These are phyloP conservation scores for Coniochaeta sp. DNA, from an alignment of 2,329 filamentous ascomycete species.

Conservation along the genomic window DNA sequence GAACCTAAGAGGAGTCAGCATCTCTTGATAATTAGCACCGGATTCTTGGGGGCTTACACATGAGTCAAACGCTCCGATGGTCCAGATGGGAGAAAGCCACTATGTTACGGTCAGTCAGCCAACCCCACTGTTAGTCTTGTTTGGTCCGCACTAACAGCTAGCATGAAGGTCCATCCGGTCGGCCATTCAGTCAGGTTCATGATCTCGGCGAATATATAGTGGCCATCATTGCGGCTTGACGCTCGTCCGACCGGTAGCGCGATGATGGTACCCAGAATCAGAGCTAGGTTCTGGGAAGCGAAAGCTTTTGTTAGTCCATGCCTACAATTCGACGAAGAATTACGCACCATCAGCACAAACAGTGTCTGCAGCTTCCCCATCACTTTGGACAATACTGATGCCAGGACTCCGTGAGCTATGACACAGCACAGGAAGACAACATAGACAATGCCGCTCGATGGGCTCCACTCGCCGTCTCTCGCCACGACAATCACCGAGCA, in stretches of 20 bases:
- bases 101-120: neutral
- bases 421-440: constrained; percentile 48
- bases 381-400: constrained; percentile 41
- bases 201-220: constrained; percentile 47
- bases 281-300: constrained; percentile 44
- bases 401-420: constrained; percentile 44
- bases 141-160: constrained; percentile 22
- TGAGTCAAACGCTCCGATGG: constrained; percentile 47
- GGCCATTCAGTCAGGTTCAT: constrained; percentile 53
- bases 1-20: constrained; percentile 6
- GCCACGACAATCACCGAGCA: constrained; percentile 50
- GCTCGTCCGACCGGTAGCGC: constrained; percentile 44
- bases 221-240: constrained; percentile 28
- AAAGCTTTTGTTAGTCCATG: neutral
- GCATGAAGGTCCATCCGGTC: constrained; percentile 49
- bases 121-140: no score
- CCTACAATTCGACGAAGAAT: neutral
- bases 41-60: constrained; percentile 34
- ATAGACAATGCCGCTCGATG: constrained; percentile 49
- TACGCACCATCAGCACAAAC: constrained; percentile 19
- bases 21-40: no score
- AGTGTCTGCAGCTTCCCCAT: constrained; percentile 53
- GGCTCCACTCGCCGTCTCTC: constrained; percentile 46
- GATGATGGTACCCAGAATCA: constrained; percentile 49
- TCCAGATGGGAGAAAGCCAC: constrained; percentile 57